Evolutionary conservation across 2,329 filamentous ascomycete species (phyloP), one percentile per base, ranked within the genome.

Genomic region (Colletotrichum neosansevieriae): DNA sequence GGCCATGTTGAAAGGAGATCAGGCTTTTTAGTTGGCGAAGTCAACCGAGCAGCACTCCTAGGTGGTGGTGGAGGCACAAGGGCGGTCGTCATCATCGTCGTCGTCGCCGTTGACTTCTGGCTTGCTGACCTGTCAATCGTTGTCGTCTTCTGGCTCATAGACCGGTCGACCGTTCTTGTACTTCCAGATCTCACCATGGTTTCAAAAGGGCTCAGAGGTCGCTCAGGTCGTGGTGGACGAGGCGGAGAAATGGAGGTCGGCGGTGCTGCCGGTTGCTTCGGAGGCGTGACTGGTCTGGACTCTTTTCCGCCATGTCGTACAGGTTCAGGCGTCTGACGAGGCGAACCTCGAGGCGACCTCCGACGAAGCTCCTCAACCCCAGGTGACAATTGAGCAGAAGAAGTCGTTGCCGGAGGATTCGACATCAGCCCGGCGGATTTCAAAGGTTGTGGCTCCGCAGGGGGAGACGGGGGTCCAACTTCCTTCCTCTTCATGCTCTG

Each of bases 331-430:
- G 76, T 72, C 9, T 82, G 78, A 53, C 82, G 77, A 15, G 86
- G 86, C 2, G 86, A 88, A 51, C 87, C 79, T 71, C 82, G 77
- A 15, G 86, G 86, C 2, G 86, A 88, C 51, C 87, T 79, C 71
- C 84, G 81, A 11, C 86, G 81, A 32, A 88, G 72, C 49, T 82
- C 83, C 6, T 87, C 85, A 4, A 78, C 74, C 2, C 80, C 82
- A 0, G 86, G 86, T 4, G 86, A 88, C 6, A 85, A 74, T 72
- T 87, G 82, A 7, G 82, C 79, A 2, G 82, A 84, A 11, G 83
- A 84, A 4, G 82, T 83, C 12, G 76, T 78, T 1, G 80, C 83
- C 57, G 77, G 77, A 2, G 74, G 74, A 67, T 73, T 75, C 36
- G 73, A 77, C 73, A 62, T 75, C 36, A 74, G 77, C 58, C 63